phyloP scores from a whole-genome alignment of 2,329 filamentous ascomycete genomes.

The Pseudogymnoascus sp. region DNA sequence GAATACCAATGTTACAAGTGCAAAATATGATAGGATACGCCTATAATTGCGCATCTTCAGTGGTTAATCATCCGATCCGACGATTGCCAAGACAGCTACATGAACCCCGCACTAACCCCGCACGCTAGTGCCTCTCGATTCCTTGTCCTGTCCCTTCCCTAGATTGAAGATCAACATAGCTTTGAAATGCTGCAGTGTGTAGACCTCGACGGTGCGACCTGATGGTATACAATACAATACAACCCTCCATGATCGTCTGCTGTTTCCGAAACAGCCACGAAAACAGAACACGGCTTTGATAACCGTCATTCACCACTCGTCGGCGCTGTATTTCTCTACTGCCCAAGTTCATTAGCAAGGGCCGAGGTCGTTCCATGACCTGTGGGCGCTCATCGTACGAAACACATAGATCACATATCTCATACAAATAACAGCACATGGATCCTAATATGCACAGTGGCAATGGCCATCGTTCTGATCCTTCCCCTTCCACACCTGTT shows the following conservation, averaged over 20 bases:
- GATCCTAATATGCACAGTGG: neutral
- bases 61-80: neutral
- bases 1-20: neutral
- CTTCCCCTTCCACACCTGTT: neutral
- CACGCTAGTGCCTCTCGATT: neutral
- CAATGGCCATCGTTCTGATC: neutral
- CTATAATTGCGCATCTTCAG: neutral
- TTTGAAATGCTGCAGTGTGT: neutral
- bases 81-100: neutral
- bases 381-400: neutral
- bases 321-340: neutral
- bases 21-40: neutral
- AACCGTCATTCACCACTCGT: neutral
- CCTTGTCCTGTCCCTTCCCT: neutral
- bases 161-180: neutral
- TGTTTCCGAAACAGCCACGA: neutral
- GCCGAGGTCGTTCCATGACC: neutral
- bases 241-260: neutral
- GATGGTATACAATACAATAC: neutral
- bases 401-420: neutral
- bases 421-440: neutral
- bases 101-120: neutral
- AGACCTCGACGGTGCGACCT: neutral
- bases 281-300: neutral
- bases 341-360: neutral